Evolutionary conservation across 2,329 filamentous ascomycete genomes (phyloP).

Genomic region (Cephalotrichum gorgonifer): DNA sequence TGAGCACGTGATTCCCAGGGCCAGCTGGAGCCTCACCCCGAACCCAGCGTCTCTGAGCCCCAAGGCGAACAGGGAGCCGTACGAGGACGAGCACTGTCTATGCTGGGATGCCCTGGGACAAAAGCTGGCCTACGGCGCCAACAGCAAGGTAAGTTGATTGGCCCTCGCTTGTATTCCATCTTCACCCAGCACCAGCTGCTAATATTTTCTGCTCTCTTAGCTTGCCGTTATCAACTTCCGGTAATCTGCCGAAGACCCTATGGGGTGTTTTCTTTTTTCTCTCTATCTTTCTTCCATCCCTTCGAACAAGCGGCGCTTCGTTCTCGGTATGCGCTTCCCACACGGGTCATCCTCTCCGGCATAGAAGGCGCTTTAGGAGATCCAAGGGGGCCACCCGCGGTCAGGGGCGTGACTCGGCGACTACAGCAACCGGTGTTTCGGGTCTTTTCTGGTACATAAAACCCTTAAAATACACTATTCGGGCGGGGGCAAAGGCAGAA

Average conservation of each 20-base stretch:
- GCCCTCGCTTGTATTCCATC: neutral
- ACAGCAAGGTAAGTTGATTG: slow-evolving; percentile 48
- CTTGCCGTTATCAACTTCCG: slow-evolving; percentile 42
- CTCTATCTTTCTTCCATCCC: too few species aligned
- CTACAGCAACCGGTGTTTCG: neutral
- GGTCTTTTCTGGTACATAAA: neutral
- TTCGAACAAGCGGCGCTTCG: too few species aligned
- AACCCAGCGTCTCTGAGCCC: slow-evolving; percentile 51
- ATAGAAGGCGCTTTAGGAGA: neutral
- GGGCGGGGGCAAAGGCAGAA: neutral
- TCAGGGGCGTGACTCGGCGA: neutral
- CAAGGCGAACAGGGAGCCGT: slow-evolving; percentile 37
- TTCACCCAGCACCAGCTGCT: neutral
- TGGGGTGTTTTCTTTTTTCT: neutral
- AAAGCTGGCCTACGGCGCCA: slow-evolving; percentile 53
- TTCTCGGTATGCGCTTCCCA: neutral
- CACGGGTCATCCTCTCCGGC: neutral
- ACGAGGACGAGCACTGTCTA: slow-evolving; percentile 51
- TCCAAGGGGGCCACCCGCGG: too few species aligned
- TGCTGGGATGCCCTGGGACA: slow-evolving; percentile 53
- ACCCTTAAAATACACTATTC: neutral
- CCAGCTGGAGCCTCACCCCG: slow-evolving; percentile 45
- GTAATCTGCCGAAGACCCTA: slow-evolving; percentile 1
- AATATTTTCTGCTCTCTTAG: slow-evolving; percentile 11
- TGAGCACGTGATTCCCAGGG: slow-evolving; percentile 45